Percentiles rank a stretch among this genome's conserved stretches.
Evolutionary conservation across 2,329 filamentous ascomycete species (phyloP).

Genomic region (Phialophora chinensis): DNA sequence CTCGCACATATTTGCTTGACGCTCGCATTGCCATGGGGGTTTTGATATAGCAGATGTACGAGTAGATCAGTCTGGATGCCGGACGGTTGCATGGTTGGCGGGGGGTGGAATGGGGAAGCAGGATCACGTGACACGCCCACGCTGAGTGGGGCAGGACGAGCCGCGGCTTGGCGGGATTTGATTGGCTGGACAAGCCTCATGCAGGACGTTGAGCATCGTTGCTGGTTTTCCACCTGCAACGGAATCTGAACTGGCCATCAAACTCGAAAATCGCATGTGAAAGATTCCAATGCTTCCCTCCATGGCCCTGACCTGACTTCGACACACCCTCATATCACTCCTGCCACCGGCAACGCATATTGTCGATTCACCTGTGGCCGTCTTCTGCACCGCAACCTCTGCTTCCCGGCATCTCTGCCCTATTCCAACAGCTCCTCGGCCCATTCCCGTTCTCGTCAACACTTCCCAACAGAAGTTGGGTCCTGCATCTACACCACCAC

Average conservation of each 20-base stretch:
- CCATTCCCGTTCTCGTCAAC: slow-evolving; percentile 16
- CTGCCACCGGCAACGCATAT: background rate
- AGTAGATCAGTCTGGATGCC: background rate
- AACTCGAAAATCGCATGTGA: slow-evolving; percentile 29
- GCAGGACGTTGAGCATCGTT: slow-evolving; percentile 3
- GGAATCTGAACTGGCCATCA: slow-evolving; percentile 12
- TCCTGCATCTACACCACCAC: slow-evolving; percentile 11
- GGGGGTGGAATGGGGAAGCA: background rate
- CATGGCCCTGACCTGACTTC: slow-evolving; percentile 8
- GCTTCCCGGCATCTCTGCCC: slow-evolving; percentile 8
- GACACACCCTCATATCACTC: background rate
- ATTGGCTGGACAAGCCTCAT: background rate
- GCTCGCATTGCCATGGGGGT: background rate
- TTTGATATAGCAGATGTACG: background rate
- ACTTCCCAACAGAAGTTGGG: slow-evolving; percentile 33
- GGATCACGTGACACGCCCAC: background rate
- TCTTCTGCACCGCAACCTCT: slow-evolving; percentile 7
- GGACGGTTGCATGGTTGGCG: background rate
- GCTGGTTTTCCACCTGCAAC: slow-evolving; percentile 10
- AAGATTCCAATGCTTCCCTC: slow-evolving; percentile 10
- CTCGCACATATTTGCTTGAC: background rate
- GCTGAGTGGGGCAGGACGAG: background rate
- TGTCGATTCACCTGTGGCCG: background rate
- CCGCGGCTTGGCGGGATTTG: background rate
- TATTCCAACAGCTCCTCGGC: slow-evolving; percentile 24